These are phyloP conservation scores for Tilletiopsis washingtonensis DNA, from an alignment of 1,284 basidiomycete species.

Conservation along the genomic window DNA sequence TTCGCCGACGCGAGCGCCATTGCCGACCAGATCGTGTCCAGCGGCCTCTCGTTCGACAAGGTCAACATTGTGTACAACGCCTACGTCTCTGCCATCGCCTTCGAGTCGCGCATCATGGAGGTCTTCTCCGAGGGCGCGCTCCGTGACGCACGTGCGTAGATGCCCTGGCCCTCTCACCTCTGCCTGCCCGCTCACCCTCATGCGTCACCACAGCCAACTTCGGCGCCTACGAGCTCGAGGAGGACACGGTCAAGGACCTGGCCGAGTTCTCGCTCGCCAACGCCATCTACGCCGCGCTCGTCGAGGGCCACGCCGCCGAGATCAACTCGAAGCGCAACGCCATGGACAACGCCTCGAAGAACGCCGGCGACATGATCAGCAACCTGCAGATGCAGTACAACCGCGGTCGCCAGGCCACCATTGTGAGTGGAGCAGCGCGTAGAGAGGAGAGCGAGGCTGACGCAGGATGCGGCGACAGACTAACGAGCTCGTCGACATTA, in stretches of 20 bases:
- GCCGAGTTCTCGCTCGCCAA: slow-evolving; percentile 95
- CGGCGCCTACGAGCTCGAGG: slow-evolving; percentile 46
- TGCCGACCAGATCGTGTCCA: slow-evolving; percentile 83
- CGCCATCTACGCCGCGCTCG: slow-evolving; percentile 87
- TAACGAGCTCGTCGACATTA: slow-evolving; percentile 89
- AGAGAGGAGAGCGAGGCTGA: background rate
- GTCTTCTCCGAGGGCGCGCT: slow-evolving; percentile 52
- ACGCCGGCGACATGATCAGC: slow-evolving; percentile 59
- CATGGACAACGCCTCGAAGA: slow-evolving; percentile 99
- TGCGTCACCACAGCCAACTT: slow-evolving; percentile 16
- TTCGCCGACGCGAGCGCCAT: slow-evolving; percentile 92
- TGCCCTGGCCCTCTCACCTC: too few species aligned
- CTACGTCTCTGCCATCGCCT: slow-evolving; percentile 87
- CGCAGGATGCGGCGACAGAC: slow-evolving; percentile 49
- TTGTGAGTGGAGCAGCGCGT: slow-evolving; percentile 45
- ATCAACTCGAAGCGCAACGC: slow-evolving; percentile 75
- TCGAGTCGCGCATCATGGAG: slow-evolving; percentile 69
- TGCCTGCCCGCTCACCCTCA: slow-evolving; percentile 2
- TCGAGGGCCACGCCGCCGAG: slow-evolving; percentile 93
- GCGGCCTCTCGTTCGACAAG: slow-evolving; percentile 78
- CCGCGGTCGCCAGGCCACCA: slow-evolving; percentile 96
- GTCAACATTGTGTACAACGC: slow-evolving; percentile 85
- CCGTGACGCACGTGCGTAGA: slow-evolving; percentile 54
- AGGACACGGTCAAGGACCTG: slow-evolving; percentile 81
- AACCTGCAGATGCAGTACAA: slow-evolving; percentile 58